Evolutionary conservation across 116 monocot genomes (phyloP).

Genomic region (Papilionanthe hybrid): DNA sequence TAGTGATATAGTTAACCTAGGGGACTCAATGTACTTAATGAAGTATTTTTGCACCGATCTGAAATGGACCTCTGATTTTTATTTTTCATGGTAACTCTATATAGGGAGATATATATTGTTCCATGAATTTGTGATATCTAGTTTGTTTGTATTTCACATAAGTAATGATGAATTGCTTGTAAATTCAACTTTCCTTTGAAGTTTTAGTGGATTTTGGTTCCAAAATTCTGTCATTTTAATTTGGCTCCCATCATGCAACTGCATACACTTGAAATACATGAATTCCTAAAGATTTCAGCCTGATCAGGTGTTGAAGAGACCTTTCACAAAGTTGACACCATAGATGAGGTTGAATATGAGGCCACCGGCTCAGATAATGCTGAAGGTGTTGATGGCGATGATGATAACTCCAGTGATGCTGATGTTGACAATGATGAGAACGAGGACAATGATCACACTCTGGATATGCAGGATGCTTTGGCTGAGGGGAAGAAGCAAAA

Average conservation of each 20-base stretch:
- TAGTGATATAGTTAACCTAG: not conserved
- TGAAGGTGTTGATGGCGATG: slow-evolving; percentile 17
- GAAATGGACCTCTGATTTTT: not conserved
- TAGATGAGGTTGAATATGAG: not conserved
- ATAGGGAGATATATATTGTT: not conserved
- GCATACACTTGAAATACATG: not conserved
- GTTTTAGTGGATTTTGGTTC: not conserved
- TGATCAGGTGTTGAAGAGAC: not conserved
- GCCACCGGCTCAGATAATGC: not conserved
- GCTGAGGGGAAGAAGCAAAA: slow-evolving; percentile 23
- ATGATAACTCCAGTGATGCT: not conserved
- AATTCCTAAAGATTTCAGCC: not conserved
- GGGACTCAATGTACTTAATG: not conserved
- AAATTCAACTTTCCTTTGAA: not conserved
- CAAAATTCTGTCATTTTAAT: not conserved
- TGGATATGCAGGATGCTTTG: slow-evolving; percentile 14
- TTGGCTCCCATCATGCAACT: not conserved
- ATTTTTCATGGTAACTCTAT: not conserved
- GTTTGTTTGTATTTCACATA: not conserved
- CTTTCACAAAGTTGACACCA: not conserved
- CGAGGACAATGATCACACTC: slow-evolving; percentile 25
- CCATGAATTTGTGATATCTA: not conserved
- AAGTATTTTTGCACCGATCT: not conserved
- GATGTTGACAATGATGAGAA: slow-evolving; percentile 22
- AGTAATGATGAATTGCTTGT: not conserved